phyloP scores from a whole-genome alignment of 129 eudicot species.

The Apium graveolens region DNA sequence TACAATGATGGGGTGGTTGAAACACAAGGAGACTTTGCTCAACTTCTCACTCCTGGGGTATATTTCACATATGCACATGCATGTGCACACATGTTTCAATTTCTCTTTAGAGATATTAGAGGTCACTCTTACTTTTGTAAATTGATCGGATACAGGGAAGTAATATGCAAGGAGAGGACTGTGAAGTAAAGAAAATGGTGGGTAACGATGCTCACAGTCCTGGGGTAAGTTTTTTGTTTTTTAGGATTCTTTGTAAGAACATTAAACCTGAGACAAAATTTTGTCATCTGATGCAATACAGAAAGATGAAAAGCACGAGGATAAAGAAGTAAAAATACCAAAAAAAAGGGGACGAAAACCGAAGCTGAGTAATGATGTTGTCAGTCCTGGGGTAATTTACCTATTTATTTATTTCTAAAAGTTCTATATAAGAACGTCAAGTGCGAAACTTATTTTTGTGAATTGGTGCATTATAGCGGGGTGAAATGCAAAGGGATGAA shows the following conservation, averaged over 20 bases:
- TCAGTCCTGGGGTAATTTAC: background rate
- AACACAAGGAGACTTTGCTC: background rate
- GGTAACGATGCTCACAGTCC: background rate
- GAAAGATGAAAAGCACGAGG: constrained; percentile 1
- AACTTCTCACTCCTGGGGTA: background rate
- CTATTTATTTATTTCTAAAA: background rate
- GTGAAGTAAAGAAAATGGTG: background rate
- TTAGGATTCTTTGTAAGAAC: background rate
- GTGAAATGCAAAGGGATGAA: background rate
- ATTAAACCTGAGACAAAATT: background rate
- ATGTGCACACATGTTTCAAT: background rate
- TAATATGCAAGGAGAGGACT: constrained; percentile 1
- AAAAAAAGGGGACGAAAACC: background rate
- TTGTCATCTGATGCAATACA: background rate
- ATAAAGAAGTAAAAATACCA: background rate
- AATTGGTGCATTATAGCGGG: background rate
- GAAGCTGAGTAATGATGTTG: background rate
- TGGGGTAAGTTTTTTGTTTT: background rate
- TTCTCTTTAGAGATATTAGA: background rate
- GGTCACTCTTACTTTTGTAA: background rate
- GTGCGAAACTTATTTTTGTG: background rate
- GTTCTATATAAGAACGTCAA: background rate
- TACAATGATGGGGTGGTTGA: background rate
- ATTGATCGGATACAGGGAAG: background rate
- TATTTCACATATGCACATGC: background rate